Conservation (phyloP, 371 early-diverging fungal genomes). For the Syncephalastrum racemosum region DNA sequence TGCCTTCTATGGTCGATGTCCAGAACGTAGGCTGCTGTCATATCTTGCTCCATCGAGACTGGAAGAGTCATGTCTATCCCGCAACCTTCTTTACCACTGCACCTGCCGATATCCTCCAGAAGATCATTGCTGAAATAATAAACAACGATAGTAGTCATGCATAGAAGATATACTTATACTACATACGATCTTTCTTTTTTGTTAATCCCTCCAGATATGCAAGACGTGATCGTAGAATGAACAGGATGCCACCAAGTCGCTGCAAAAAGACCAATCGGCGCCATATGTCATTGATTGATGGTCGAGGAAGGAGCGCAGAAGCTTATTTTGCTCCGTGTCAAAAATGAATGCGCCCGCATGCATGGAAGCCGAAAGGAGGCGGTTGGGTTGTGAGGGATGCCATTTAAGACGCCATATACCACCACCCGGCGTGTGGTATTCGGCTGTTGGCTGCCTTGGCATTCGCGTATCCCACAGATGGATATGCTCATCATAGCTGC, state of each 20-base stretch:
- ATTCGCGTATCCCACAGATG: slow-evolving; percentile 87
- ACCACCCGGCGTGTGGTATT: slow-evolving; percentile 69
- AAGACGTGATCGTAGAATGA: slow-evolving; percentile 93
- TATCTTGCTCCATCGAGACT: slow-evolving; percentile 79
- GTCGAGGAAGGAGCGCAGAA: slow-evolving; percentile 54
- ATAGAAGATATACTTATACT: too few relatives aligned
- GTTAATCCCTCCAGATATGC: slow-evolving; percentile 69
- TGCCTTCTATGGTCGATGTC: slow-evolving; percentile 62
- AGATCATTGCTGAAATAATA: slow-evolving; percentile 32
- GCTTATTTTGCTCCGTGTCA: slow-evolving; percentile 16
- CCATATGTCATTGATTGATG: slow-evolving; percentile 91
- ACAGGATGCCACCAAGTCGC: slow-evolving; percentile 74
- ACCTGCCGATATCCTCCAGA: slow-evolving; percentile 59
- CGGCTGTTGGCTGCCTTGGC: slow-evolving; percentile 71
- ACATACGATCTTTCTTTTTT: too few relatives aligned
- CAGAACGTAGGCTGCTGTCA: slow-evolving; percentile 83
- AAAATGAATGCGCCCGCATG: slow-evolving; percentile 62
- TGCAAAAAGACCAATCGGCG: slow-evolving; percentile 80
- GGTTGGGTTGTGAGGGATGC: slow-evolving; percentile 71
- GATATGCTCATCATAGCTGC: slow-evolving; percentile 87
- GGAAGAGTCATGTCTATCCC: slow-evolving; percentile 88
- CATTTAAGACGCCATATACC: slow-evolving; percentile 95
- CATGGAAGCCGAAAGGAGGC: slow-evolving; percentile 88
- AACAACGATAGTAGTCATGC: not conserved
- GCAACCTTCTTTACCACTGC: slow-evolving; percentile 85